Evolutionary conservation across 257 asterid species (phyloP).

Genomic region (Coffea canephora): DNA sequence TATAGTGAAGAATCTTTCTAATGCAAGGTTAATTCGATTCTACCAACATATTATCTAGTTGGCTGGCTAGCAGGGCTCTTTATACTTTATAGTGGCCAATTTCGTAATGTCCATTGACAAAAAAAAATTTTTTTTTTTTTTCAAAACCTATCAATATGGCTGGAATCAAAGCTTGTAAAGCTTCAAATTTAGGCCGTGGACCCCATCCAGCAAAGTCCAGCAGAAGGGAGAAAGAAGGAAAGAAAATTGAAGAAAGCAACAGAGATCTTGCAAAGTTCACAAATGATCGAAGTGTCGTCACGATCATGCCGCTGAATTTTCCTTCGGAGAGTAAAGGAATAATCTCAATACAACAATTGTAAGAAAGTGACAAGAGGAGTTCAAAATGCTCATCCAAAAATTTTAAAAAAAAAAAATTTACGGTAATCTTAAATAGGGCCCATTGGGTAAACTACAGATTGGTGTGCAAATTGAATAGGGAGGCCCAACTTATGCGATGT

Average conservation of each 20-base stretch:
- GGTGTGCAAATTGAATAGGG: neutral
- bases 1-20: neutral
- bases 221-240: neutral
- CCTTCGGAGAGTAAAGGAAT: neutral
- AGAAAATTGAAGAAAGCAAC: neutral
- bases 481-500: neutral
- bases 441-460: neutral
- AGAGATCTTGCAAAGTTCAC: neutral
- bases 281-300: neutral
- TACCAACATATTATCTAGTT: neutral
- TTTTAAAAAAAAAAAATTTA: neutral
- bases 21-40: neutral
- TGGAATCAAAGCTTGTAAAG: neutral
- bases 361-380: slow-evolving; percentile 1
- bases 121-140: too few species aligned
- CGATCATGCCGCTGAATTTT: neutral
- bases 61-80: neutral
- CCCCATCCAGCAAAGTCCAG: neutral
- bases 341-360: slow-evolving; percentile 3
- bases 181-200: neutral
- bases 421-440: neutral
- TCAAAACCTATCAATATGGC: neutral
- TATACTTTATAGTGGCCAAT: neutral
- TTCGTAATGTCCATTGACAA: neutral
- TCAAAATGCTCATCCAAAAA: neutral